These are phyloP conservation scores for Pseudocercospora pini-densiflorae DNA, from an alignment of 2,329 filamentous ascomycete species.

Conservation along the genomic window DNA sequence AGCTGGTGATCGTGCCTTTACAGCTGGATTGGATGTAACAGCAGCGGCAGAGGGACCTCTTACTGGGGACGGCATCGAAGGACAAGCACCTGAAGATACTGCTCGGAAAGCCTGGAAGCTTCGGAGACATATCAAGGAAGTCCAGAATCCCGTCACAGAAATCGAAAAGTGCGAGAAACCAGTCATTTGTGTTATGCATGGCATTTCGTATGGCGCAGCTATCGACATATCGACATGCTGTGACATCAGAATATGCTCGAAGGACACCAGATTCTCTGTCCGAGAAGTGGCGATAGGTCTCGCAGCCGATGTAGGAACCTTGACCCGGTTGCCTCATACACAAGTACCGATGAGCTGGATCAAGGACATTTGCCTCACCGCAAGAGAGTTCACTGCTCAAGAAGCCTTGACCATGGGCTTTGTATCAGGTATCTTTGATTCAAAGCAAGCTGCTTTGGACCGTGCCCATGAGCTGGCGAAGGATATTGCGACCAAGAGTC, in stretches of 20 bases:
- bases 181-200: conserved; percentile 81
- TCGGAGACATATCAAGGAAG: conserved; percentile 73
- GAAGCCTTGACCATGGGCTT: conserved; percentile 73
- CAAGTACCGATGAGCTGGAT: conserved; percentile 75
- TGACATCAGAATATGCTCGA: conserved; percentile 68
- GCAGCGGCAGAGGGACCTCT: conserved; percentile 26
- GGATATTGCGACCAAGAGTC: conserved; percentile 79
- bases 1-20: conserved; percentile 77
- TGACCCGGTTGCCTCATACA: conserved; percentile 74
- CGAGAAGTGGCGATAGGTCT: conserved; percentile 84
- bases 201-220: conserved; percentile 76
- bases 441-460: conserved; percentile 62
- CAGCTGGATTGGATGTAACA: conserved; percentile 71
- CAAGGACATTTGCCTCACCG: conserved; percentile 76
- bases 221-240: conserved; percentile 71
- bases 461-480: conserved; percentile 67
- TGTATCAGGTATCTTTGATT: conserved; percentile 67
- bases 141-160: conserved; percentile 76
- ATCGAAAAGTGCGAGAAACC: conserved; percentile 90
- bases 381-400: conserved; percentile 68
- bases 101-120: conserved; percentile 46
- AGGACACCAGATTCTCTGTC: conserved; percentile 66
- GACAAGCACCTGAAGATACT: conserved; percentile 25
- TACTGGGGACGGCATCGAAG: conserved; percentile 3
- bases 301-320: conserved; percentile 77